Evolutionary conservation across 2,329 filamentous ascomycete genomes (phyloP).

Genomic region (Aspergillus pseudotamarii): DNA sequence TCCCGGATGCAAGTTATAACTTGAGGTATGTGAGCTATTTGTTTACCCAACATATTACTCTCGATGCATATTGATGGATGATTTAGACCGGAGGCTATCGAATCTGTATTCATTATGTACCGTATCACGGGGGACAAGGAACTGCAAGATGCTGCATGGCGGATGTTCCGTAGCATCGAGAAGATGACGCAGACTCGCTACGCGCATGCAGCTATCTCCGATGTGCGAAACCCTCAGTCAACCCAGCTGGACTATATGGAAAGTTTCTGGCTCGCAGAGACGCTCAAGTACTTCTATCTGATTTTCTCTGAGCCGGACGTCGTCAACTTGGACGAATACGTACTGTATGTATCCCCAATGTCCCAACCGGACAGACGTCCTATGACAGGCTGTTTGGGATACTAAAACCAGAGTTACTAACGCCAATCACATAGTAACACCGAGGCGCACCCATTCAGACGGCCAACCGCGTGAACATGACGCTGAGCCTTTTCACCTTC

Average conservation of each 20-base stretch:
- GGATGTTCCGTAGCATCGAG: slow-evolving; percentile 53
- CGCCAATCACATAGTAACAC: slow-evolving; percentile 34
- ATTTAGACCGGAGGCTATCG: slow-evolving; percentile 59
- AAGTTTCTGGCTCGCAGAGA: slow-evolving; percentile 51
- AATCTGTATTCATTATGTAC: slow-evolving; percentile 64
- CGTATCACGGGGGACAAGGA: slow-evolving; percentile 59
- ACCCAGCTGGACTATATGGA: slow-evolving; percentile 45
- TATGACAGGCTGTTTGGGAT: not conserved
- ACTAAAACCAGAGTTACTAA: slow-evolving; percentile 1
- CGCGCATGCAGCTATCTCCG: slow-evolving; percentile 47
- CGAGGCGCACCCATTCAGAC: slow-evolving; percentile 45
- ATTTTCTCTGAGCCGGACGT: slow-evolving; percentile 45
- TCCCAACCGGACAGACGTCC: not conserved
- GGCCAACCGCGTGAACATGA: slow-evolving; percentile 19
- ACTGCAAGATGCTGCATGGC: slow-evolving; percentile 51
- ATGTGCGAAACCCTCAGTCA: slow-evolving; percentile 40
- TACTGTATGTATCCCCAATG: slow-evolving; percentile 37
- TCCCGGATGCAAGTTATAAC: slow-evolving; percentile 33
- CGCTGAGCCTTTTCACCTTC: too few relatives aligned
- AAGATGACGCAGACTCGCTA: slow-evolving; percentile 46
- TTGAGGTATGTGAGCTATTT: slow-evolving; percentile 28
- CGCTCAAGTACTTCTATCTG: slow-evolving; percentile 50
- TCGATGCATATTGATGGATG: not conserved
- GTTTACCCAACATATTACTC: not conserved
- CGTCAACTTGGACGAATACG: slow-evolving; percentile 48